A percentile compares a stretch with the other conserved stretches of the same genome.
Conservation (phyloP, 192 early-diverging fungal species). For the Allomyces macrogynus region DNA sequence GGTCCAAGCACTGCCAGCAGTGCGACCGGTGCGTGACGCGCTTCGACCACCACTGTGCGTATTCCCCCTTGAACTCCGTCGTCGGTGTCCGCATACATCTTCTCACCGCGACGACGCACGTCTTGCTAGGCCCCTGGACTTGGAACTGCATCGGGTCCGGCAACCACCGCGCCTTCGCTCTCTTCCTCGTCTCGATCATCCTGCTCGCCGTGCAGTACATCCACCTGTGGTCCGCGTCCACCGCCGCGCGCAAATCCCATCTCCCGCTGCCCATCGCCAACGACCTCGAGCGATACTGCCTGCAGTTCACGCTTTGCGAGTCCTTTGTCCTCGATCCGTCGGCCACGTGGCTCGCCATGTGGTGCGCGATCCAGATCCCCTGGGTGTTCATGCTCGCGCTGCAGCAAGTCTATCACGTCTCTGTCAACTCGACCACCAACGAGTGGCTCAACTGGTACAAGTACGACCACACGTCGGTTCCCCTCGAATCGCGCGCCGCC, state of each 20-base stretch:
- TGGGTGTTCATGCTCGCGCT: not conserved
- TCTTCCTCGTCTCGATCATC: not conserved
- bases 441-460: not conserved
- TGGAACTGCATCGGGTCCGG: not conserved
- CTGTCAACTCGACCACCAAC: not conserved
- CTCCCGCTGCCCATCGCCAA: not conserved
- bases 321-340: not conserved
- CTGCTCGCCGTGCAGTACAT: not conserved
- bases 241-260: not conserved
- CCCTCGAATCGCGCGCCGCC: too few relatives aligned
- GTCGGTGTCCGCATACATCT: too few relatives aligned
- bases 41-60: not conserved
- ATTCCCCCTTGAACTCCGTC: too few relatives aligned
- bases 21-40: not conserved
- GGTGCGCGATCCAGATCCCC: not conserved
- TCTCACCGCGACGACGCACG: not conserved
- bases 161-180: not conserved
- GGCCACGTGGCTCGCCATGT: not conserved
- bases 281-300: not conserved
- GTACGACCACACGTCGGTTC: too few relatives aligned
- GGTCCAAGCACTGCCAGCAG: not conserved
- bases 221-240: not conserved
- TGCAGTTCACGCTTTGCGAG: not conserved
- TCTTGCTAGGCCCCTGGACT: not conserved
- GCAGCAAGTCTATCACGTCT: not conserved